phyloP scores from a whole-genome alignment of 495 filamentous ascomycete genomes.

The Aspergillus ostianus region DNA sequence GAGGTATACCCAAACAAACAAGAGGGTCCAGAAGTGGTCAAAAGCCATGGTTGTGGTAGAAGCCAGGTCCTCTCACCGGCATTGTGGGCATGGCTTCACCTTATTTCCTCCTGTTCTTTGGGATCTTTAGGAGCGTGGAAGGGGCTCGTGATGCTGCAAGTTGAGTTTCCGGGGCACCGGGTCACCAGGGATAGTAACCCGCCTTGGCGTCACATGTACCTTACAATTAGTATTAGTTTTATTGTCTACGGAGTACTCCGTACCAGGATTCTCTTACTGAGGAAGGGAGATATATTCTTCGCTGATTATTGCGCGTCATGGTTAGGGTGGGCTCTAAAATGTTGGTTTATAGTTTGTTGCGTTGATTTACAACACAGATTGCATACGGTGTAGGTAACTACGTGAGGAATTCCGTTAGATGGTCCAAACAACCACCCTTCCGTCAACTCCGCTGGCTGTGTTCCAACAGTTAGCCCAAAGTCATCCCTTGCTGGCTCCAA shows the following conservation, averaged over 20 bases:
- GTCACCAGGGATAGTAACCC: no score
- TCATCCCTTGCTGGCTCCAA: background rate
- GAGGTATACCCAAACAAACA: background rate
- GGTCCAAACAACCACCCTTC: constrained; percentile 83
- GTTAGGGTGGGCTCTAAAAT: no score
- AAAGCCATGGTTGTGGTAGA: background rate
- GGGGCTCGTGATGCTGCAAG: constrained; percentile 6
- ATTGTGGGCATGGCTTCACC: no score
- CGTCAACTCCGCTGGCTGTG: constrained; percentile 87
- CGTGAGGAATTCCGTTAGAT: constrained; percentile 15
- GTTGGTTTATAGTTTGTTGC: background rate
- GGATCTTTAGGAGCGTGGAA: background rate
- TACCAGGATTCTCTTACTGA: no score
- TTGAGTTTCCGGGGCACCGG: no score
- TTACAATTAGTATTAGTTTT: no score
- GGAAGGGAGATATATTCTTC: no score
- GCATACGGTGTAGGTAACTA: no score
- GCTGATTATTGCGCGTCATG: no score
- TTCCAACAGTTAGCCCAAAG: constrained; percentile 37
- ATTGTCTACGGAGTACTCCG: no score
- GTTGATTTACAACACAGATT: no score
- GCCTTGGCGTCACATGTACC: background rate
- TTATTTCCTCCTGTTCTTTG: background rate
- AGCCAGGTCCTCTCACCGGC: no score
- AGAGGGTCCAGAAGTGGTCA: background rate